phyloP scores from a whole-genome alignment of 2,329 filamentous ascomycete genomes.

The Pseudocercospora vitis region DNA sequence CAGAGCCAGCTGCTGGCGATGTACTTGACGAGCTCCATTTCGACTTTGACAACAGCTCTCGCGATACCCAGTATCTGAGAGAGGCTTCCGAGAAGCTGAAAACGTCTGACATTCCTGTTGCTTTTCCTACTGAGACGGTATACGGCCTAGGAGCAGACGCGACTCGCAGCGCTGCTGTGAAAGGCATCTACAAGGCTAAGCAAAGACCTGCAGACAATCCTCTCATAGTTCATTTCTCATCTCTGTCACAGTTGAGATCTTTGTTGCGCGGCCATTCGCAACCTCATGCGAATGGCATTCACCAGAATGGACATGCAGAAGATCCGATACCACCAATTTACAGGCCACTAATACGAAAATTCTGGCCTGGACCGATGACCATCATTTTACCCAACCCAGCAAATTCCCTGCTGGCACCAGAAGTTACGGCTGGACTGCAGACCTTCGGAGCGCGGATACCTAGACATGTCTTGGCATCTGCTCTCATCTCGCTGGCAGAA shows the following conservation, averaged over 20 bases:
- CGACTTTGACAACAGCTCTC: slow-evolving; percentile 35
- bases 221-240: slow-evolving; percentile 87
- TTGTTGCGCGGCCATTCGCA: slow-evolving; percentile 52
- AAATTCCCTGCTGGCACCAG: slow-evolving; percentile 73
- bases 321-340: slow-evolving; percentile 72
- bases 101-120: slow-evolving; percentile 72
- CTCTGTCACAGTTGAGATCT: slow-evolving; percentile 70
- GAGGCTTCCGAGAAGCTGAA: slow-evolving; percentile 67
- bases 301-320: slow-evolving; percentile 11
- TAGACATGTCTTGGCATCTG: slow-evolving; percentile 75
- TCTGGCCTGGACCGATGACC: slow-evolving; percentile 94
- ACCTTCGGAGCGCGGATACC: slow-evolving; percentile 94
- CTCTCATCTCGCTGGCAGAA: slow-evolving; percentile 77
- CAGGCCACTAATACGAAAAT: slow-evolving; percentile 70
- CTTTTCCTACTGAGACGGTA: slow-evolving; percentile 96
- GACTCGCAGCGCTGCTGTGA: slow-evolving; percentile 77
- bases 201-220: slow-evolving; percentile 91
- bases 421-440: slow-evolving; percentile 80
- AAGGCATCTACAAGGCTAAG: slow-evolving; percentile 90
- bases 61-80: slow-evolving; percentile 55
- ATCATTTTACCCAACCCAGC: slow-evolving; percentile 78
- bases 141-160: slow-evolving; percentile 97
- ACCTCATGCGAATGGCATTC: slow-evolving; percentile 8
- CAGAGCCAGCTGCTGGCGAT: slow-evolving; percentile 32
- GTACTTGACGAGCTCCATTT: slow-evolving; percentile 40